Evolutionary conservation across 345 rosid genomes (phyloP), one percentile per base, ranked within the genome.

Genomic region (Viola odorata): DNA sequence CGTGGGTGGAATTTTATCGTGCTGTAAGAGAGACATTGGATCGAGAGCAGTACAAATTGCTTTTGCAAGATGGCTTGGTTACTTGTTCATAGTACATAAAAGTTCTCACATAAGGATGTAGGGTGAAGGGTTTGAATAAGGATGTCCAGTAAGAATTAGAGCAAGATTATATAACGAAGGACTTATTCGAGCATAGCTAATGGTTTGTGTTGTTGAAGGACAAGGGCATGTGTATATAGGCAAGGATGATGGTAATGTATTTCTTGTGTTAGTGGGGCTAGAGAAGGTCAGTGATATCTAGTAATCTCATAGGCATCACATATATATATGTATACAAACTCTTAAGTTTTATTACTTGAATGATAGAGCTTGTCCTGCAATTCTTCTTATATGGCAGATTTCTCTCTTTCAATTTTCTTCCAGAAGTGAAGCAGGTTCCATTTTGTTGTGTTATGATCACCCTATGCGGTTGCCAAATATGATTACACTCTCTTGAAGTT

Each of bases 1-100:
- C 96, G 3, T 89, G 92, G 98, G 69, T 85, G 62, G 76, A 85
- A 61, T 84, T 86, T 50, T 86, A 89, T 59, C 55, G 76, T 7
- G 88, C 83, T 7, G 96, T 87, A 54, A 75, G 77, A 64, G 75
- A 68, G 69, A 86, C 91, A 2, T 50, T 91, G 66, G 81, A 79
- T 55, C 81, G 58, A 61, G 78, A 75, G 73, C 77, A 61, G 13
- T 70, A 68, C 32, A 48, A 52, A 12, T 71, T 68, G 53, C 68
- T 66, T 60, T 53, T 67, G 14, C 87, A 71, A 60, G 86, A 91
- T 49, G 78, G 74, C 59, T 70, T 87, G 72, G 79, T 70, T 50
- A 62, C 82, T 57, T 88, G 87, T 72, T 82, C 84, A 62, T 87
- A 84, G 84, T 57, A 42, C 3, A 64, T 60, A 40, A n/a, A 53